Percentiles rank a stretch among this genome's conserved stretches.
These are phyloP conservation scores for Dendrobium officinale DNA, from an alignment of 106 monocot genomes.

Conservation along the genomic window DNA sequence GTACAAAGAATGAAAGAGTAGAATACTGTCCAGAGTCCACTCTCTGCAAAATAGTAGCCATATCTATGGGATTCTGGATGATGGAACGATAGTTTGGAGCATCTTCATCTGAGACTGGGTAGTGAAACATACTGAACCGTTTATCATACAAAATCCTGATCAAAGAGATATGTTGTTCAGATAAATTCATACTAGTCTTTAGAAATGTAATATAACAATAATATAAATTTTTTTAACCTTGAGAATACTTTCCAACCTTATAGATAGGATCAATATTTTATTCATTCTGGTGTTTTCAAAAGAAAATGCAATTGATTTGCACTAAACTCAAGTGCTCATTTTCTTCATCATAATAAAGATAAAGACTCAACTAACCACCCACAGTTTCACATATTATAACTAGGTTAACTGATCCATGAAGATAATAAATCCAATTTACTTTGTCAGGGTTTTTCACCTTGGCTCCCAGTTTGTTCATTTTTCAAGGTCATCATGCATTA, in stretches of 20 bases:
- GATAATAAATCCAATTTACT: neutral
- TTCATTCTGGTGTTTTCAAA: neutral
- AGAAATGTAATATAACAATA: neutral
- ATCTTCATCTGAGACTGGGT: constrained; percentile 86
- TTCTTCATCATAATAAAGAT: too few relatives aligned
- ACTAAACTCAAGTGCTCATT: too few relatives aligned
- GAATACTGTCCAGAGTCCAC: constrained; percentile 88
- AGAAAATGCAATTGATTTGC: neutral
- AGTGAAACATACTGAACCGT: constrained; percentile 80
- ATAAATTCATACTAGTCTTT: neutral
- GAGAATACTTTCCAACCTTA: neutral
- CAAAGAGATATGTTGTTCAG: constrained; percentile 1
- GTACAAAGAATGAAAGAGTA: constrained; percentile 50
- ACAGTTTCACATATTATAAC: neutral
- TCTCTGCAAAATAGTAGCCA: constrained; percentile 85
- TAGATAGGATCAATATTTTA: neutral
- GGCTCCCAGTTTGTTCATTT: neutral
- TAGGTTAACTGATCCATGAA: neutral
- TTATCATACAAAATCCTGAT: constrained; percentile 89
- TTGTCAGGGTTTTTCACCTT: neutral
- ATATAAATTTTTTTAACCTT: neutral
- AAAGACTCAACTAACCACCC: neutral
- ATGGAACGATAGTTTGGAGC: constrained; percentile 83
- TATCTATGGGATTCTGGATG: constrained; percentile 92
- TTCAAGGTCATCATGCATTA: neutral